These are phyloP conservation scores for Trapa bicornis DNA, from an alignment of 345 rosid species.

Conservation along the genomic window DNA sequence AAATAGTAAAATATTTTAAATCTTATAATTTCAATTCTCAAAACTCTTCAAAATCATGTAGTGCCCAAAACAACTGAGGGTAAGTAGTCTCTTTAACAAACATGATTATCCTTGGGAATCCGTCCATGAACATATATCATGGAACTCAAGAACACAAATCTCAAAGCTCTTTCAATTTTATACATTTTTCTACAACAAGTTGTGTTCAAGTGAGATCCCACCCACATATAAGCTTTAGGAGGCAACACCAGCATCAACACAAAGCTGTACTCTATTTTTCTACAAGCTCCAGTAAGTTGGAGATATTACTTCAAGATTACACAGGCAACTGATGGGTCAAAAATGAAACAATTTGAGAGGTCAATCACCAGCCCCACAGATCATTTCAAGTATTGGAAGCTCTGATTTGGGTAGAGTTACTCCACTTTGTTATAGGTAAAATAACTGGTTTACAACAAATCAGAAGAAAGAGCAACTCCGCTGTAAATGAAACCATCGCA, in stretches of 20 bases:
- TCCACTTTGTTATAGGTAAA: conserved; percentile 37
- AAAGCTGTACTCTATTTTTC: neutral
- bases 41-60: too few species aligned
- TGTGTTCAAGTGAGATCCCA: neutral
- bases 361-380: conserved; percentile 5
- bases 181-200: neutral
- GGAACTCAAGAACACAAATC: neutral
- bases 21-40: too few species aligned
- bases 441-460: conserved; percentile 46
- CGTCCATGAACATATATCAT: neutral
- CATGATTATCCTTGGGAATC: too few species aligned
- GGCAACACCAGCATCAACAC: neutral
- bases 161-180: neutral
- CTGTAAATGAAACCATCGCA: conserved; percentile 25
- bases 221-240: neutral
- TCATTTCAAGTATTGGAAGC: conserved; percentile 7
- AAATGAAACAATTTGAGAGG: neutral
- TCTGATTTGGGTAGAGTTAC: conserved; percentile 12
- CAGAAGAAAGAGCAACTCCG: conserved; percentile 33
- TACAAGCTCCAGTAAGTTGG: neutral
- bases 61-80: too few species aligned
- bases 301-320: neutral
- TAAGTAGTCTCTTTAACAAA: too few species aligned
- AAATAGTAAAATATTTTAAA: too few species aligned
- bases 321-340: neutral